A percentile compares a stretch with the other conserved stretches of the same genome.
phyloP scores from a whole-genome alignment of 1,284 basidiomycete genomes.

The Papiliotrema flavescens region DNA sequence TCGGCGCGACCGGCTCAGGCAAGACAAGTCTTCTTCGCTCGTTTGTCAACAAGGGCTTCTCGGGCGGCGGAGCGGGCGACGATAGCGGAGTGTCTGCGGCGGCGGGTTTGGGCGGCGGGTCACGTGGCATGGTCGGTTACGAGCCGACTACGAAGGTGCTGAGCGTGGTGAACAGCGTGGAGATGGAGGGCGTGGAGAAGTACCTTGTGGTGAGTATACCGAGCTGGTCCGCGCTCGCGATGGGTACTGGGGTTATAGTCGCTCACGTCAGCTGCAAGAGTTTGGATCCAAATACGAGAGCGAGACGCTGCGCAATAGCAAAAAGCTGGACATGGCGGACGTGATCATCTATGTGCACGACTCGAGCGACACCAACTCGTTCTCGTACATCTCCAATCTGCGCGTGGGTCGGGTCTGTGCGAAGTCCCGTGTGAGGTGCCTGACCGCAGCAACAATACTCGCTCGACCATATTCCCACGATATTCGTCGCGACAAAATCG shows the following conservation, averaged over 20 bases:
- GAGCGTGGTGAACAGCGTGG: conserved; percentile 91
- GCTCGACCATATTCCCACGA: conserved; percentile 84
- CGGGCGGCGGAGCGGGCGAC: conserved; percentile 33
- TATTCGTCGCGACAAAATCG: conserved; percentile 98
- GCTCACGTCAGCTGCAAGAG: conserved; percentile 63
- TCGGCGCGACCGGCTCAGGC: conserved; percentile 92
- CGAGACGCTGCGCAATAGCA: conserved; percentile 80
- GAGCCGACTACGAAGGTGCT: conserved; percentile 85
- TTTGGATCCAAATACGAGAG: conserved; percentile 94
- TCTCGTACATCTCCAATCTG: conserved; percentile 95
- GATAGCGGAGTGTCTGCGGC: conserved; percentile 13
- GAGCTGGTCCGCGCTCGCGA: neutral
- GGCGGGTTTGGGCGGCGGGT: neutral
- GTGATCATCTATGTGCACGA: conserved; percentile 95
- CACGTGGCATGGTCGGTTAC: conserved; percentile 51
- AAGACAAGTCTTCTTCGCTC: conserved; percentile 83
- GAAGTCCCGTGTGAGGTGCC: neutral
- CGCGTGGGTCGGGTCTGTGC: conserved; percentile 59
- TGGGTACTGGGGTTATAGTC: too few species aligned
- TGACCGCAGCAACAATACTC: conserved; percentile 84
- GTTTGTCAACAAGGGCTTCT: conserved; percentile 75
- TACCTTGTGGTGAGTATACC: conserved; percentile 76
- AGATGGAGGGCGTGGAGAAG: conserved; percentile 90
- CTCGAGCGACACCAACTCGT: conserved; percentile 97
- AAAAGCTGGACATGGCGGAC: conserved; percentile 88